Evolutionary conservation across 495 filamentous ascomycete species (phyloP), one percentile per base, ranked within the genome.

Genomic region (Aspergillus haitiensis): DNA sequence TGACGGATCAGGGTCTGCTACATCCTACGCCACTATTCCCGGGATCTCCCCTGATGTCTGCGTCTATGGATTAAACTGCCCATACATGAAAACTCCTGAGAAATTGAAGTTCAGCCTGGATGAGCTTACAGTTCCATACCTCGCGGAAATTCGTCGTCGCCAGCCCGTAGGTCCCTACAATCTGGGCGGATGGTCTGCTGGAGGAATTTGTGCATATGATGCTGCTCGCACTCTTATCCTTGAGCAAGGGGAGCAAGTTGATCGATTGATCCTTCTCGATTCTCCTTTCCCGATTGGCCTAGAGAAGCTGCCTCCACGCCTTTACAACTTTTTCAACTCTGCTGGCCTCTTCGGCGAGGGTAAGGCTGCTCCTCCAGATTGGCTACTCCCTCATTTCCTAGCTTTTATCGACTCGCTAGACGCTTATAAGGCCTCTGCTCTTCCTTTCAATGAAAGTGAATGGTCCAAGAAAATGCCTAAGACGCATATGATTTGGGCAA

Each of bases 171-270:
- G 91, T 1, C 85, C 85, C 5, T 88, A 88, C 70, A 77, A 82
- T 65, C 72, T 88, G 40, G 85, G 85, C 52, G 87, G 82, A 13
- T 97, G 92, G 92, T 91, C 87, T 18, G 92, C 91, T 8, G 92
- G 92, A 52, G 92, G 92, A 44, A 90, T 94, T 36, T 87, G 93
- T 62, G 92, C 92, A 27, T 97, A 90, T 68, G 91, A 95, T 67
- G 88, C 90, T 21, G 85, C 85, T 33, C 84, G 84, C 55, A 86
- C 91, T 61, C 78, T 96, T 8, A 81, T 86, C 62, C 79, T 86
- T 62, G 80, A 84, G 48, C 78, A 81, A 15, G 85, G 85, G 27
- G 88, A 93, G 35, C 66, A 65, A 39, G 89, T 96, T 44, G 88
- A 88, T 48, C 81, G 86, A 48, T 83, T 97, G 4, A 73, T 96